Percentiles rank a stretch among this genome's conserved stretches.
Conservation (phyloP, 495 filamentous ascomycete species). For the Penicillium desertorum region DNA sequence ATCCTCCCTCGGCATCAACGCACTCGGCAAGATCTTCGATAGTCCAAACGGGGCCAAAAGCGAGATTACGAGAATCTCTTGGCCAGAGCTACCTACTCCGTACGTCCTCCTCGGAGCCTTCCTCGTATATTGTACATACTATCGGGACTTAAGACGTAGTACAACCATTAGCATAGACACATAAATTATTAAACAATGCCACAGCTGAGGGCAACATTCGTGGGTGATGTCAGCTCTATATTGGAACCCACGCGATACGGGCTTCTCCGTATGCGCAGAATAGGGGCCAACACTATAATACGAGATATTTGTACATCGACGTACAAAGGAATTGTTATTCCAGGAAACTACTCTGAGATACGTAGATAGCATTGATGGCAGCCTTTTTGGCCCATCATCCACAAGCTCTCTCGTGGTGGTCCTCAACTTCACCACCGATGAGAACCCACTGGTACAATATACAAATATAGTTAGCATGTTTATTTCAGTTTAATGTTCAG, state of each 20-base stretch:
- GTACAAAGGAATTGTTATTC: neutral
- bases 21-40: too few relatives aligned
- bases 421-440: neutral
- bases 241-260: neutral
- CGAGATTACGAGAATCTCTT: too few relatives aligned
- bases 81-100: too few relatives aligned
- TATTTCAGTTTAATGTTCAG: neutral
- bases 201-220: neutral
- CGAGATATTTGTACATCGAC: neutral
- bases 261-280: neutral
- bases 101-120: too few relatives aligned
- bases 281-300: neutral
- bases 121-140: too few relatives aligned
- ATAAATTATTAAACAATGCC: neutral
- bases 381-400: neutral
- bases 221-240: neutral
- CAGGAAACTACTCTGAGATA: neutral
- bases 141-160: neutral
- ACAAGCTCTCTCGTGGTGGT: neutral
- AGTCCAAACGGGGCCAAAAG: too few relatives aligned
- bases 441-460: neutral
- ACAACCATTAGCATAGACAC: neutral
- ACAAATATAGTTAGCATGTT: neutral
- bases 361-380: neutral
- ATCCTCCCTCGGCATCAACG: too few relatives aligned